Evolutionary conservation across 805 yeast genomes (phyloP).

Genomic region (Metschnikowia noctiluminum): DNA sequence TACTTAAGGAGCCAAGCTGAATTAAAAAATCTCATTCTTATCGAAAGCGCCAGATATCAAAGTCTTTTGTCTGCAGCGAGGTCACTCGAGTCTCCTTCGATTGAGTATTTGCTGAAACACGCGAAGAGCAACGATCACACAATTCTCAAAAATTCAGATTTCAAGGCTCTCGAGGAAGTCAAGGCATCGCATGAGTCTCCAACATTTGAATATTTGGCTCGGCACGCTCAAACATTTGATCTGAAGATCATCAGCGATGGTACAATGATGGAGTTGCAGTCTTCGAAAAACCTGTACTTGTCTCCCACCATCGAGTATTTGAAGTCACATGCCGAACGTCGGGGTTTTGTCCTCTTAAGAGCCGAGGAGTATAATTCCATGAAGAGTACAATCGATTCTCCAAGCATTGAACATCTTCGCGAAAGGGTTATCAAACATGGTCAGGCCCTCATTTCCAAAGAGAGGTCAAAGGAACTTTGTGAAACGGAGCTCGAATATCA

Average conservation of each 20-base stretch:
- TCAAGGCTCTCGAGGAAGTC: not conserved
- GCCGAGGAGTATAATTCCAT: slow-evolving; percentile 7
- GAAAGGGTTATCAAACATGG: slow-evolving; percentile 7
- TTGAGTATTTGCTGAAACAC: slow-evolving; percentile 14
- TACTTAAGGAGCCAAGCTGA: slow-evolving; percentile 5
- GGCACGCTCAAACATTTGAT: slow-evolving; percentile 4
- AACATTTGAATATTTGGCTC: slow-evolving; percentile 9
- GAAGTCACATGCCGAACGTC: not conserved
- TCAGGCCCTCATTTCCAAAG: slow-evolving; percentile 8
- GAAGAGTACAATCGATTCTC: slow-evolving; percentile 1
- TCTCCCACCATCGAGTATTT: slow-evolving; percentile 10
- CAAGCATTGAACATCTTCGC: slow-evolving; percentile 14
- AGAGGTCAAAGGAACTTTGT: slow-evolving; percentile 2
- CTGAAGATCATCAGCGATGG: not conserved
- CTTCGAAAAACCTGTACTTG: not conserved
- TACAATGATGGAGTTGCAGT: not conserved
- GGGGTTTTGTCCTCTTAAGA: slow-evolving; percentile 1
- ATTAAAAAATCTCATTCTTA: not conserved
- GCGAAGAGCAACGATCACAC: not conserved
- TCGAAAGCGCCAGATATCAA: slow-evolving; percentile 4
- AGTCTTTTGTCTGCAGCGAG: slow-evolving; percentile 7
- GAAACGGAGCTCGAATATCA: slow-evolving; percentile 2
- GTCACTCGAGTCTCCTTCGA: slow-evolving; percentile 3
- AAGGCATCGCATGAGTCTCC: slow-evolving; percentile 4
- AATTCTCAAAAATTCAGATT: not conserved